These are phyloP conservation scores for Talaromyces stipitatus DNA, from an alignment of 495 filamentous ascomycete species.

Conservation along the genomic window DNA sequence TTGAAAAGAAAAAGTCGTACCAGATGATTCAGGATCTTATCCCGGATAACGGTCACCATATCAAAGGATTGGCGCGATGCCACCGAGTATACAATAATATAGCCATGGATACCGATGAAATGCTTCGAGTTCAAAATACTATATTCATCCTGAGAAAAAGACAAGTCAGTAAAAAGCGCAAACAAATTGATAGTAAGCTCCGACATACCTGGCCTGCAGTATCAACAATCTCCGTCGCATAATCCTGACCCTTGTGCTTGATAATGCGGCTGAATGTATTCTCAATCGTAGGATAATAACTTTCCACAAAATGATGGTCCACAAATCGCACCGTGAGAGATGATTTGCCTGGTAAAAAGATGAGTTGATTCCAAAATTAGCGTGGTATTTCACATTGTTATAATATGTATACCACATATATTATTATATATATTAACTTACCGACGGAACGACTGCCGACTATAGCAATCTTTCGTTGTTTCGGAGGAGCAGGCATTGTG, in stretches of 20 bases:
- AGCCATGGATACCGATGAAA: conserved; percentile 98
- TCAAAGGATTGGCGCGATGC: conserved; percentile 90
- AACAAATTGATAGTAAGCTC: background rate
- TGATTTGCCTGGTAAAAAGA: conserved; percentile 67
- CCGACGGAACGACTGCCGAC: conserved; percentile 96
- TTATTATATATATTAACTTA: conserved; percentile 32
- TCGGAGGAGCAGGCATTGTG: conserved; percentile 73
- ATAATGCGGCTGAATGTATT: conserved; percentile 97
- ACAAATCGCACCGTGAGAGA: conserved; percentile 97
- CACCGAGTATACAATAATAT: conserved; percentile 96
- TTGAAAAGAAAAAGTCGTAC: conserved; percentile 48
- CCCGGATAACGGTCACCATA: conserved; percentile 88
- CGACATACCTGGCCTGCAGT: conserved; percentile 85
- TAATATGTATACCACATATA: background rate
- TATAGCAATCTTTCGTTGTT: conserved; percentile 97
- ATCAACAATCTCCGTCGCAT: conserved; percentile 94
- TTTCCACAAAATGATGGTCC: conserved; percentile 96
- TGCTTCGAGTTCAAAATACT: conserved; percentile 97
- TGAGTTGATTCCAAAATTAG: background rate
- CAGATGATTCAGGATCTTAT: conserved; percentile 95
- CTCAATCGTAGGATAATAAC: conserved; percentile 98
- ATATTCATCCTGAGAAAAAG: conserved; percentile 77
- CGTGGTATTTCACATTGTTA: background rate
- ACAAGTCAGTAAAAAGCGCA: background rate
- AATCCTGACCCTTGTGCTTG: conserved; percentile 85